These are phyloP conservation scores for Kodamaea suecica DNA, from an alignment of 1,139 yeast species.

Conservation along the genomic window DNA sequence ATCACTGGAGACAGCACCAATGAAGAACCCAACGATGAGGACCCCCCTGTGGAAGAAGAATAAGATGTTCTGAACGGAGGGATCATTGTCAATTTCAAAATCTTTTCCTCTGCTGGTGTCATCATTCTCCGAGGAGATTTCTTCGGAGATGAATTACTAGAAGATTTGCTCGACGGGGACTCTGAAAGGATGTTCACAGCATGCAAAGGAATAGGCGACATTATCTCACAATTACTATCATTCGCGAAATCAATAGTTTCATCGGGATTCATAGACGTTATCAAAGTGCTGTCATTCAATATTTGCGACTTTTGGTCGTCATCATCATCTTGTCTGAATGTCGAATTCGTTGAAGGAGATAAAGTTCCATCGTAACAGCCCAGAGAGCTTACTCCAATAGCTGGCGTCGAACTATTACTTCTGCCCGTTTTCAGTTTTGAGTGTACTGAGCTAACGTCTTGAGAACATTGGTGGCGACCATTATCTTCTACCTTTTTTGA, in stretches of 20 bases:
- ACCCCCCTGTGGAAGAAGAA: constrained; percentile 2
- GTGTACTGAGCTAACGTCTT: not conserved
- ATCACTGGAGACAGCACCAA: not conserved
- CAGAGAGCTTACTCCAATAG: constrained; percentile 21
- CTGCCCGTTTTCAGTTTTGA: constrained; percentile 2
- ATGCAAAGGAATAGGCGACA: constrained; percentile 1
- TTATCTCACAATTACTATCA: not conserved
- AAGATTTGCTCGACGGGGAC: not conserved
- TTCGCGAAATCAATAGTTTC: not conserved
- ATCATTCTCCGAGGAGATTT: constrained; percentile 25
- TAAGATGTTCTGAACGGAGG: constrained; percentile 11
- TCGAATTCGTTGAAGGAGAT: constrained; percentile 21
- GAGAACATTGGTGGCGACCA: not conserved
- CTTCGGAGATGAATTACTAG: constrained; percentile 8
- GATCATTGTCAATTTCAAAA: constrained; percentile 29
- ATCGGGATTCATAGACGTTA: not conserved
- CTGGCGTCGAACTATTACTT: constrained; percentile 16
- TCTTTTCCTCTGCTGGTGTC: constrained; percentile 29
- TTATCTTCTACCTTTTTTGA: constrained; percentile 2
- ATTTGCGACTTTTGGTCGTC: constrained; percentile 10
- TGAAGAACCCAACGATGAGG: not conserved
- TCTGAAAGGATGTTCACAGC: not conserved
- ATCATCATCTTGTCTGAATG: constrained; percentile 19
- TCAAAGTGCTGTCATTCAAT: constrained; percentile 5
- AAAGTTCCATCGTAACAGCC: constrained; percentile 16